phyloP scores from a whole-genome alignment of 2,329 filamentous ascomycete species.

The Ceratocystis cubensis region DNA sequence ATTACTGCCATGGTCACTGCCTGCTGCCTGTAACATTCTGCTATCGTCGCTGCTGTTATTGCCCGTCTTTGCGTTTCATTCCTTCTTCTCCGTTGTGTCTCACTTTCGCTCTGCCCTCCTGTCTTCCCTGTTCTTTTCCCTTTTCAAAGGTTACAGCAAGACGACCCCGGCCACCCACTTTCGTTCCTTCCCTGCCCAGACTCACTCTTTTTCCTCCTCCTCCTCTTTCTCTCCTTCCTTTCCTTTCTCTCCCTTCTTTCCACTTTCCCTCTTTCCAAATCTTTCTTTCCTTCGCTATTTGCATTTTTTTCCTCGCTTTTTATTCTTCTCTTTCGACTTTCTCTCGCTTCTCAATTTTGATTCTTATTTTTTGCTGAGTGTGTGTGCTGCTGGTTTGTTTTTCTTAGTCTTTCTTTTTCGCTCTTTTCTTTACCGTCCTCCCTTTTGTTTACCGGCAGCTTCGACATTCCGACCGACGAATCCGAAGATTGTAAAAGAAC shows the following conservation, averaged over 20 bases:
- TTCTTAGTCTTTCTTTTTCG: background rate
- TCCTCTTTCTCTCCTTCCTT: conserved; percentile 9
- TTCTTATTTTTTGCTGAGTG: conserved; percentile 13
- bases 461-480: conserved; percentile 1
- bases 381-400: background rate
- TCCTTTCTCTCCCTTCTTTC: conserved; percentile 17
- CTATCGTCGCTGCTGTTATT: conserved; percentile 7
- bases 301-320: conserved; percentile 11
- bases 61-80: conserved; percentile 10
- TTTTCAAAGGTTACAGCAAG: conserved; percentile 15
- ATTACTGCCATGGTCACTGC: background rate
- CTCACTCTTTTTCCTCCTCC: conserved; percentile 11
- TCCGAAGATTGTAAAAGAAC: conserved; percentile 1
- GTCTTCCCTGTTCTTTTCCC: conserved; percentile 11
- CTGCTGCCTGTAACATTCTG: background rate
- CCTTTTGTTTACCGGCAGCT: conserved; percentile 9
- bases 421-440: conserved; percentile 4
- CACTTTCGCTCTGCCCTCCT: conserved; percentile 12
- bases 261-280: conserved; percentile 9
- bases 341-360: conserved; percentile 11
- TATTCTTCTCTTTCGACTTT: conserved; percentile 12
- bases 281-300: conserved; percentile 12
- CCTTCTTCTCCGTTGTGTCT: conserved; percentile 11
- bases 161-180: conserved; percentile 17
- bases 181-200: conserved; percentile 15